phyloP scores from a whole-genome alignment of 352 stramenopile genomes.

The Globisporangium splendens region DNA sequence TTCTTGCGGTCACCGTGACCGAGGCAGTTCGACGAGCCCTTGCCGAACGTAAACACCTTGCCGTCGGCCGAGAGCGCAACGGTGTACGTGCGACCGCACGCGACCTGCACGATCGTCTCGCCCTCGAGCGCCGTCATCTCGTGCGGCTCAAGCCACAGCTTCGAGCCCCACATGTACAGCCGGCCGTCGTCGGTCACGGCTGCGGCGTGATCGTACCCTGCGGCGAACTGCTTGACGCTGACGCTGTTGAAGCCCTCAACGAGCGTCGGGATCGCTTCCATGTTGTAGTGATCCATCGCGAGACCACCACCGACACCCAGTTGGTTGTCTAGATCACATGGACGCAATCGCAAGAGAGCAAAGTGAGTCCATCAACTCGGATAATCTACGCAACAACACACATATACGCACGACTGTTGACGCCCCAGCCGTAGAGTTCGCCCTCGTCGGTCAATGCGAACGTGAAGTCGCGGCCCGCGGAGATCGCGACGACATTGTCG shows the following conservation, averaged over 20 bases:
- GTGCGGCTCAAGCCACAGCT: constrained; percentile 91
- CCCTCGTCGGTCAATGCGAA: constrained; percentile 83
- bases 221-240: constrained; percentile 85
- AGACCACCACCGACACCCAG: constrained; percentile 86
- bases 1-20: constrained; percentile 88
- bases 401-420: constrained; percentile 84
- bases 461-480: constrained; percentile 86
- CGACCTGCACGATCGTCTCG: constrained; percentile 76
- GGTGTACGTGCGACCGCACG: constrained; percentile 83
- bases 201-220: constrained; percentile 91
- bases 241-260: constrained; percentile 70
- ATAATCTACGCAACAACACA: not conserved
- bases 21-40: constrained; percentile 83
- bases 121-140: constrained; percentile 78
- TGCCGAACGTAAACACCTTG: constrained; percentile 87
- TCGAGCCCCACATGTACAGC: constrained; percentile 85
- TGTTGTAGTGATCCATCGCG: constrained; percentile 92
- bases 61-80: constrained; percentile 68
- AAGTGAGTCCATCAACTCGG: too few relatives aligned
- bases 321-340: constrained; percentile 66
- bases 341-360: constrained; percentile 5
- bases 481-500: constrained; percentile 63
- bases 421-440: constrained; percentile 89
- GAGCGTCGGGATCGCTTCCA: constrained; percentile 89
- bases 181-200: constrained; percentile 73